A percentile compares a stretch with the other conserved stretches of the same genome.
Conservation (phyloP, 2,329 filamentous ascomycete species). For the Paecilomyces sp. region DNA sequence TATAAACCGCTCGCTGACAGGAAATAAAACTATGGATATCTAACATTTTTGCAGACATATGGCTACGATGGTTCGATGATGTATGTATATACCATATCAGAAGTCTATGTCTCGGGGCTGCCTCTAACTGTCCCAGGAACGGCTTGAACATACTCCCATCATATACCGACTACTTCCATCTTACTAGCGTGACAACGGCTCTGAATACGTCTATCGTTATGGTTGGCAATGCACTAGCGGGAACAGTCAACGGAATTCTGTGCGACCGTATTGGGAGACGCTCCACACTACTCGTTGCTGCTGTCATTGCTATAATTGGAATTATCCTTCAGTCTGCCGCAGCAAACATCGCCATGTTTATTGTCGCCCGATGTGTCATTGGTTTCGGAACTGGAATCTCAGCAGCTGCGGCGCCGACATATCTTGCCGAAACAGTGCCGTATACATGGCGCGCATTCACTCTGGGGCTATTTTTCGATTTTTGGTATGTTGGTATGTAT, state of each 20-base stretch:
- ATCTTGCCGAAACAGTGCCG: constrained; percentile 45
- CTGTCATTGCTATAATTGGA: constrained; percentile 36
- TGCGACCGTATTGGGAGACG: constrained; percentile 38
- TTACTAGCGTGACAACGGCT: constrained; percentile 5
- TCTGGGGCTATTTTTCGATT: constrained; percentile 34
- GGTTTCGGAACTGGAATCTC: constrained; percentile 41
- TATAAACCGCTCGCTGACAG: neutral
- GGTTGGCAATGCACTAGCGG: constrained; percentile 42
- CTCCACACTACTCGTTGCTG: constrained; percentile 36
- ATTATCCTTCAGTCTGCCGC: constrained; percentile 41
- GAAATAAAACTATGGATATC: neutral
- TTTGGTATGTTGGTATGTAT: constrained; percentile 16
- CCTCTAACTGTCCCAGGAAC: neutral
- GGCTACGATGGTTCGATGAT: constrained; percentile 9
- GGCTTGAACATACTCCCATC: constrained; percentile 10
- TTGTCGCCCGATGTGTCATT: constrained; percentile 40
- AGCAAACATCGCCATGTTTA: constrained; percentile 46
- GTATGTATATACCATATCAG: neutral
- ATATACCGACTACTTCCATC: constrained; percentile 11
- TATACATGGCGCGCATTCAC: constrained; percentile 40
- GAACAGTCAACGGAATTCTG: constrained; percentile 34
- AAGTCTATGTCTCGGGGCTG: too few species aligned
- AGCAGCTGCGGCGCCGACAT: constrained; percentile 40
- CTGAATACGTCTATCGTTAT: constrained; percentile 9
- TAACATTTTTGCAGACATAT: constrained; percentile 1